phyloP scores from a whole-genome alignment of 1,284 basidiomycete species.

The Cryptococcus wingfieldii region DNA sequence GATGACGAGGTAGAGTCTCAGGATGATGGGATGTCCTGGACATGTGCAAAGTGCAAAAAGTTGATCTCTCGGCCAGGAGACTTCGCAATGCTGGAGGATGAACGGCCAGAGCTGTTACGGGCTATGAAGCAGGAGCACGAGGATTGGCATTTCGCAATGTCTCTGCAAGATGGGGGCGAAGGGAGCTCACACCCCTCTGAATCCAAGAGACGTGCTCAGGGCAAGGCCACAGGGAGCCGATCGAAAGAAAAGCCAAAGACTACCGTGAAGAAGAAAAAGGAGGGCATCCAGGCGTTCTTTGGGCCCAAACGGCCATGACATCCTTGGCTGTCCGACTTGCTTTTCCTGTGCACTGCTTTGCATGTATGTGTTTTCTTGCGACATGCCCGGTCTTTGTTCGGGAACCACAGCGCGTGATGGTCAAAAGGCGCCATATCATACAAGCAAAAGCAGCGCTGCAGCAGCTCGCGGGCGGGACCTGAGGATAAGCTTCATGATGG shows the following conservation, averaged over 20 bases:
- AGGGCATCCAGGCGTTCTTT: conserved; percentile 77
- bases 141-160: conserved; percentile 80
- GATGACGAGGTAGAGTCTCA: conserved; percentile 19
- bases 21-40: conserved; percentile 12
- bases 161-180: conserved; percentile 54
- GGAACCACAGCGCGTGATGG: too few species aligned
- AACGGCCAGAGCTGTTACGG: conserved; percentile 52
- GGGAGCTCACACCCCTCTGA: background rate
- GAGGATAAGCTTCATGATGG: too few species aligned
- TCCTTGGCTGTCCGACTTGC: too few species aligned
- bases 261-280: conserved; percentile 30
- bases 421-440: too few species aligned
- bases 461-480: too few species aligned
- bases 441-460: too few species aligned
- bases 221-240: conserved; percentile 35
- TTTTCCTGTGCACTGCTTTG: too few species aligned
- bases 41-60: conserved; percentile 27
- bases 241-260: conserved; percentile 26
- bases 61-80: conserved; percentile 11
- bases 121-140: conserved; percentile 66
- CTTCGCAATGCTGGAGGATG: conserved; percentile 19
- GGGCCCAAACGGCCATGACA: conserved; percentile 27
- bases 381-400: too few species aligned
- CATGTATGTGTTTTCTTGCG: too few species aligned
- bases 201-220: background rate